Percentiles rank a stretch among this genome's conserved stretches.
Conservation (phyloP, 331 rosid genomes). For the Cydonia oblonga region DNA sequence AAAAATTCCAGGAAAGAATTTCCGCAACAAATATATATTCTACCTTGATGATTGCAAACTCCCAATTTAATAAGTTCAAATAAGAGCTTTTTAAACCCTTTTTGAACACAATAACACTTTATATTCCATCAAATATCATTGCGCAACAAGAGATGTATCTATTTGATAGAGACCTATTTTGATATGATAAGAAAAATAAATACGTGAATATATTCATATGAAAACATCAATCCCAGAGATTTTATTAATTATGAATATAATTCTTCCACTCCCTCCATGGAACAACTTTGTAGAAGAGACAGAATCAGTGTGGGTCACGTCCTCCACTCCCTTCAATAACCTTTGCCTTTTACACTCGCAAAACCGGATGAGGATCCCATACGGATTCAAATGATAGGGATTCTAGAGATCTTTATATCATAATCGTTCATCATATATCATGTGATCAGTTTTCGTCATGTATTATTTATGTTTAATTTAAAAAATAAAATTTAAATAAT, state of each 20-base stretch:
- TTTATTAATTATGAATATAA: slow-evolving; percentile 13
- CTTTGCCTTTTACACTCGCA: not conserved
- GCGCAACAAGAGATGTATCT: slow-evolving; percentile 6
- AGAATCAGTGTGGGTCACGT: slow-evolving; percentile 34
- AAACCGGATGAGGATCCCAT: not conserved
- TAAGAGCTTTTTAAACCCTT: slow-evolving; percentile 40
- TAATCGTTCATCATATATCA: no score
- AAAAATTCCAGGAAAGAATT: no score
- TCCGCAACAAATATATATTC: not conserved
- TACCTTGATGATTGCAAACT: slow-evolving; percentile 30
- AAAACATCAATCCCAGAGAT: not conserved
- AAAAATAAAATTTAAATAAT: no score
- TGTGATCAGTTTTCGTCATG: no score
- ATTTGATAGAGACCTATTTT: not conserved
- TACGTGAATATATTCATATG: not conserved
- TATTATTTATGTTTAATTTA: no score
- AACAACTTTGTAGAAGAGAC: slow-evolving; percentile 24
- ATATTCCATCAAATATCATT: slow-evolving; percentile 38
- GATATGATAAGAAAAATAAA: not conserved
- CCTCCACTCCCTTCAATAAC: slow-evolving; percentile 21
- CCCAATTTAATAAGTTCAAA: slow-evolving; percentile 43
- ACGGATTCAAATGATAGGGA: no score
- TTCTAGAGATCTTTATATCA: no score
- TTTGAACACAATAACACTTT: slow-evolving; percentile 26
- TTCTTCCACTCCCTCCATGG: slow-evolving; percentile 29